Percentiles rank a stretch among this genome's conserved stretches.
Conservation (phyloP, 495 filamentous ascomycete species). For the Chaetomium fimeti region DNA sequence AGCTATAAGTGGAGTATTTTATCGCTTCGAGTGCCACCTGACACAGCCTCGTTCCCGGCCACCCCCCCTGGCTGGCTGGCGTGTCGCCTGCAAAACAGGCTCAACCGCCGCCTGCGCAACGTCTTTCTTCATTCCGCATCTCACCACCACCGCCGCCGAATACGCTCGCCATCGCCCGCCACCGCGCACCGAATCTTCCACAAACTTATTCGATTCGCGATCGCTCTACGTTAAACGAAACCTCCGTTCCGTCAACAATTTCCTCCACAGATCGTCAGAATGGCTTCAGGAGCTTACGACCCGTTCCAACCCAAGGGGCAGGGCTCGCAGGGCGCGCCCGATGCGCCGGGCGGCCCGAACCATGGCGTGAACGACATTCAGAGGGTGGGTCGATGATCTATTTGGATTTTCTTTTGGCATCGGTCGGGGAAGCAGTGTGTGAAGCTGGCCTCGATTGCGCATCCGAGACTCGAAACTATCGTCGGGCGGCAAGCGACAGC, state of each 20-base stretch:
- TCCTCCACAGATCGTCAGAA: constrained; percentile 31
- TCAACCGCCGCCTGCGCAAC: constrained; percentile 24
- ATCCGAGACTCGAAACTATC: not conserved
- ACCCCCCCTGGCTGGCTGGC: constrained; percentile 24
- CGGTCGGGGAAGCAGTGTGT: not conserved
- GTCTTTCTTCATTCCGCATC: constrained; percentile 28
- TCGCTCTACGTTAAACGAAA: not conserved
- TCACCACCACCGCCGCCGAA: constrained; percentile 26
- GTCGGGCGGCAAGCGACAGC: not conserved
- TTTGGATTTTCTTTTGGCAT: constrained; percentile 24
- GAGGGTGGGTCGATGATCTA: constrained; percentile 62
- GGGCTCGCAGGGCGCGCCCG: constrained; percentile 17
- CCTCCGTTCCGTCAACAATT: constrained; percentile 5
- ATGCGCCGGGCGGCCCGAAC: constrained; percentile 42
- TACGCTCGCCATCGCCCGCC: constrained; percentile 19
- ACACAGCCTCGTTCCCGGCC: constrained; percentile 29
- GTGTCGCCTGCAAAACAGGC: constrained; percentile 38
- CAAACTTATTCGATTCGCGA: not conserved
- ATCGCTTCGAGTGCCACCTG: constrained; percentile 13
- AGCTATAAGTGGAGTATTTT: not conserved
- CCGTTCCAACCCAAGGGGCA: constrained; percentile 81
- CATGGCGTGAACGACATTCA: constrained; percentile 62
- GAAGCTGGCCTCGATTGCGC: not conserved
- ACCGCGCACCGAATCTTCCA: constrained; percentile 16
- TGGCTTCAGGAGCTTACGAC: constrained; percentile 78